Evolutionary conservation across 176 grass and related monocot genomes (phyloP).

Genomic region (Musa schizocarpa): DNA sequence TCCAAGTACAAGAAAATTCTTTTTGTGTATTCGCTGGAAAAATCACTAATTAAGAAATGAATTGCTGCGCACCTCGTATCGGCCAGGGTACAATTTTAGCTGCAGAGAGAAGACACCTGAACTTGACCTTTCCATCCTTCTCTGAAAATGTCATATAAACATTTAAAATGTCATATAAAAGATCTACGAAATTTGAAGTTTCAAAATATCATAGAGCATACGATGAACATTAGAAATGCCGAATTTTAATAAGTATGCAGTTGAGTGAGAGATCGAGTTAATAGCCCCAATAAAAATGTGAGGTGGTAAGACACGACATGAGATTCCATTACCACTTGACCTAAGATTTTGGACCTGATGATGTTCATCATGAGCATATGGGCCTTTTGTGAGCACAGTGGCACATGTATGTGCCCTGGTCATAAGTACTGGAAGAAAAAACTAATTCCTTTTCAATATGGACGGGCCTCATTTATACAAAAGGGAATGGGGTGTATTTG

Average conservation of each 20-base stretch:
- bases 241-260: background rate
- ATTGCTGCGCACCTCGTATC: conserved; percentile 64
- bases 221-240: too few species aligned
- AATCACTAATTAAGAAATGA: background rate
- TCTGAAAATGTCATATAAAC: conserved; percentile 30
- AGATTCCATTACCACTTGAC: too few species aligned
- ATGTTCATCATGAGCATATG: too few species aligned
- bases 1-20: conserved; percentile 3
- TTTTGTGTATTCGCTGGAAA: background rate
- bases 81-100: conserved; percentile 79
- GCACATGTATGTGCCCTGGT: too few species aligned
- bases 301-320: too few species aligned
- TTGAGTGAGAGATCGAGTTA: background rate
- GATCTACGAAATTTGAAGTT: background rate
- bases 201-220: background rate
- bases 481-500: too few species aligned
- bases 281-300: too few species aligned
- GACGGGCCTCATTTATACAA: too few species aligned
- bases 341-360: too few species aligned
- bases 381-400: too few species aligned
- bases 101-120: conserved; percentile 67
- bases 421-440: too few species aligned
- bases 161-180: background rate
- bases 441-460: too few species aligned
- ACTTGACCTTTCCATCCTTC: conserved; percentile 71